phyloP scores from a whole-genome alignment of 371 early-diverging fungal species.

The Saksenaea oblongispora region DNA sequence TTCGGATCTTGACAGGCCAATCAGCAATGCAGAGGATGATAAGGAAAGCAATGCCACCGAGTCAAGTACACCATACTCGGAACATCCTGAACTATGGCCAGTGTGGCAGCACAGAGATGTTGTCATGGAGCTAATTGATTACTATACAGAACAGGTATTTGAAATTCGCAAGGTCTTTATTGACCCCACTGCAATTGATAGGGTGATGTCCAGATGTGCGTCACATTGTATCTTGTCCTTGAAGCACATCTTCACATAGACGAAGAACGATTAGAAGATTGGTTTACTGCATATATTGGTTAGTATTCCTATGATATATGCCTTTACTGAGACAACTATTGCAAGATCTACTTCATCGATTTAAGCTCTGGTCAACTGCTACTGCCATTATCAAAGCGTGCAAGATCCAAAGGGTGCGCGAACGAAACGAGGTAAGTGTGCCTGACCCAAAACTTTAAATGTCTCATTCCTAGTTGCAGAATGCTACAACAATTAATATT shows the following conservation, averaged over 20 bases:
- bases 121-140: slow-evolving; percentile 61
- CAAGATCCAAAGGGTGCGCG: slow-evolving; percentile 53
- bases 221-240: slow-evolving; percentile 68
- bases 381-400: slow-evolving; percentile 66
- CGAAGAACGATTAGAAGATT: slow-evolving; percentile 58
- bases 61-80: slow-evolving; percentile 13
- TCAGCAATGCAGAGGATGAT: not conserved
- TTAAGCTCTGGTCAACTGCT: slow-evolving; percentile 72
- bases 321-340: not conserved
- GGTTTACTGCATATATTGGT: slow-evolving; percentile 79
- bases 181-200: slow-evolving; percentile 12
- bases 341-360: slow-evolving; percentile 74
- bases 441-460: not conserved
- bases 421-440: slow-evolving; percentile 54
- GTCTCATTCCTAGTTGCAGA: slow-evolving; percentile 37
- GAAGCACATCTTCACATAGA: slow-evolving; percentile 47
- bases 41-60: not conserved
- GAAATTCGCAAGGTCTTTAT: not conserved
- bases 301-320: not conserved
- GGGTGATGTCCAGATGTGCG: slow-evolving; percentile 88
- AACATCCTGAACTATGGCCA: slow-evolving; percentile 32
- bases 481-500: slow-evolving; percentile 75
- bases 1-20: not conserved
- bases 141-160: slow-evolving; percentile 72
- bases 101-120: slow-evolving; percentile 62